Evolutionary conservation across 2,329 filamentous ascomycete genomes (phyloP).

Genomic region (Pseudogymnoascus sp.): DNA sequence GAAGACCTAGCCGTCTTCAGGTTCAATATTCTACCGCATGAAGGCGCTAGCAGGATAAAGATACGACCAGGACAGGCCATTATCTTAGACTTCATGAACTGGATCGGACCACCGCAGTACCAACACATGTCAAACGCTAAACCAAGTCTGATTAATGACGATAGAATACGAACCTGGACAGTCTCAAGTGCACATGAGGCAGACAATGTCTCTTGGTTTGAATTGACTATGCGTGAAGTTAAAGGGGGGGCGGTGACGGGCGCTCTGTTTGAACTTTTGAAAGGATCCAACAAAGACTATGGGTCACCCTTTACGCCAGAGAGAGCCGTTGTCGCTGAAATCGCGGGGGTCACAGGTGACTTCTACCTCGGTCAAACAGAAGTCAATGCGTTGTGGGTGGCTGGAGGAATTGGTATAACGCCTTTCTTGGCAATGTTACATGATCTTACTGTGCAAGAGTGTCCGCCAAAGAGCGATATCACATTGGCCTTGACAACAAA

Average conservation of each 20-base stretch:
- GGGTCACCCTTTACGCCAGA: not conserved
- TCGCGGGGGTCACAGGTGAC: slow-evolving; percentile 1
- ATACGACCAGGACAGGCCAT: slow-evolving; percentile 19
- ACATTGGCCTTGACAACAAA: not conserved
- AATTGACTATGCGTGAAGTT: slow-evolving; percentile 20
- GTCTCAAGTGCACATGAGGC: slow-evolving; percentile 19
- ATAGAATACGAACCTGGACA: slow-evolving; percentile 22
- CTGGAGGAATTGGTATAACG: slow-evolving; percentile 29
- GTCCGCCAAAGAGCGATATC: not conserved
- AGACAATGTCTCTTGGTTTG: slow-evolving; percentile 13
- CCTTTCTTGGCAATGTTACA: slow-evolving; percentile 27
- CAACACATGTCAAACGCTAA: slow-evolving; percentile 18
- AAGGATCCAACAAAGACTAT: not conserved
- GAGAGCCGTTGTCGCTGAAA: not conserved
- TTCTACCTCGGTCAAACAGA: not conserved
- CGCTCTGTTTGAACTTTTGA: slow-evolving; percentile 17
- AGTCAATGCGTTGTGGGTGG: slow-evolving; percentile 15
- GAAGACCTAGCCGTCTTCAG: not conserved
- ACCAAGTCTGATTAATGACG: slow-evolving; percentile 18
- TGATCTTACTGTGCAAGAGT: slow-evolving; percentile 10
- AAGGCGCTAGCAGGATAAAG: not conserved
- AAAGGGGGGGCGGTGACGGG: slow-evolving; percentile 18
- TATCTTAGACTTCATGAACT: slow-evolving; percentile 21
- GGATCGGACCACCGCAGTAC: slow-evolving; percentile 20
- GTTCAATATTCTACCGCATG: not conserved